Evolutionary conservation across 2,329 filamentous ascomycete genomes (phyloP).

Genomic region (Aspergillus sp.): DNA sequence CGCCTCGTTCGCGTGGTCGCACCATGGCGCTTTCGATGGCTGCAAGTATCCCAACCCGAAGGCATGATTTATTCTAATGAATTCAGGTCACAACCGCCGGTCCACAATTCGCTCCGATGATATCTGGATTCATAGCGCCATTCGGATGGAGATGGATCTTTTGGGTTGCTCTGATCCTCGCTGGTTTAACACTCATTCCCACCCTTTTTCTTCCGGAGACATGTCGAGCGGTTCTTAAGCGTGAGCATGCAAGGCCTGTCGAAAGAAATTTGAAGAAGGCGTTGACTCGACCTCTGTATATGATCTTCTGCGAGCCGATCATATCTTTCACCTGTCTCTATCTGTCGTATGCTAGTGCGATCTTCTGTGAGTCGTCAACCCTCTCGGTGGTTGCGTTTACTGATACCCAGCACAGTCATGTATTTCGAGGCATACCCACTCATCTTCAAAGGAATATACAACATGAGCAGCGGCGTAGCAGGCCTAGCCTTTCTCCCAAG

Average conservation of each 20-base stretch:
- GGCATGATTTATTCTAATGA: constrained; percentile 63
- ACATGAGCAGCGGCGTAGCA: constrained; percentile 30
- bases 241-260: constrained; percentile 24
- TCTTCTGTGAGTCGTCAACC: constrained; percentile 25
- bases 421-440: constrained; percentile 51
- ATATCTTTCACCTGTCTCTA: constrained; percentile 64
- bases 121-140: constrained; percentile 21
- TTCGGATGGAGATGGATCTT: constrained; percentile 31
- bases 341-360: constrained; percentile 54
- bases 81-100: constrained; percentile 69
- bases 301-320: constrained; percentile 58
- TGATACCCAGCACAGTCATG: constrained; percentile 14
- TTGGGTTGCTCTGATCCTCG: constrained; percentile 15
- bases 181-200: constrained; percentile 4
- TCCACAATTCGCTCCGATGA: constrained; percentile 44
- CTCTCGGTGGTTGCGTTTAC: too few relatives aligned
- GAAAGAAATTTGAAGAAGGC: constrained; percentile 51
- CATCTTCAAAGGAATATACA: constrained; percentile 68
- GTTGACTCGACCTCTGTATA: constrained; percentile 69
- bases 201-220: constrained; percentile 27
- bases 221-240: constrained; percentile 27
- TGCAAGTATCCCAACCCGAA: constrained; percentile 65
- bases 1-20: constrained; percentile 70
- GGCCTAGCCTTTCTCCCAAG: constrained; percentile 38
- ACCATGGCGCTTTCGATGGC: constrained; percentile 69